phyloP scores from a whole-genome alignment of 2,329 filamentous ascomycete genomes.

The Arthrobotrys sinensis region DNA sequence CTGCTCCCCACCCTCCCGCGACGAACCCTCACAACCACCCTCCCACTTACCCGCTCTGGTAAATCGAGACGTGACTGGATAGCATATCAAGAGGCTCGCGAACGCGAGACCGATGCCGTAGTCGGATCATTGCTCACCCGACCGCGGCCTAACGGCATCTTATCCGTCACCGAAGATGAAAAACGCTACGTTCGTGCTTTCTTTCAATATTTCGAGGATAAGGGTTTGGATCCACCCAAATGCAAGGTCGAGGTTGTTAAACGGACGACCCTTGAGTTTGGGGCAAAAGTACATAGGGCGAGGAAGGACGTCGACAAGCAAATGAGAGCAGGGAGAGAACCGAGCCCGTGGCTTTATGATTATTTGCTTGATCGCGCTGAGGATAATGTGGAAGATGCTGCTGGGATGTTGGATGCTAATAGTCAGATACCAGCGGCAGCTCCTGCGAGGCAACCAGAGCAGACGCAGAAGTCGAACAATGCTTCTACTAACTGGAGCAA shows the following conservation, averaged over 20 bases:
- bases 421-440: background rate
- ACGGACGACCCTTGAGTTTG: background rate
- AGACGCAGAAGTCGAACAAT: no score
- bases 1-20: slow-evolving; percentile 2
- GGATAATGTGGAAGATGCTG: background rate
- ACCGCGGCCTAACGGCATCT: background rate
- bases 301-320: no score
- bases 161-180: slow-evolving; percentile 1
- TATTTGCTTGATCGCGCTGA: background rate
- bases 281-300: background rate
- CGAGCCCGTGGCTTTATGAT: background rate
- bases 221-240: background rate
- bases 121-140: background rate
- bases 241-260: background rate
- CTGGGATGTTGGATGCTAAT: background rate
- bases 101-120: background rate
- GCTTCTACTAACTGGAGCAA: no score
- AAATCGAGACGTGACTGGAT: background rate
- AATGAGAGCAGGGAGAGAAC: no score
- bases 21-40: slow-evolving; percentile 40
- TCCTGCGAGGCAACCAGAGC: no score
- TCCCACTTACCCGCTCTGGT: background rate
- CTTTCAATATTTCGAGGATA: background rate
- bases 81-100: no score
- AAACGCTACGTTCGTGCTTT: background rate